phyloP scores from a whole-genome alignment of 179 eudicot species.

The Heliamphora pulchella region DNA sequence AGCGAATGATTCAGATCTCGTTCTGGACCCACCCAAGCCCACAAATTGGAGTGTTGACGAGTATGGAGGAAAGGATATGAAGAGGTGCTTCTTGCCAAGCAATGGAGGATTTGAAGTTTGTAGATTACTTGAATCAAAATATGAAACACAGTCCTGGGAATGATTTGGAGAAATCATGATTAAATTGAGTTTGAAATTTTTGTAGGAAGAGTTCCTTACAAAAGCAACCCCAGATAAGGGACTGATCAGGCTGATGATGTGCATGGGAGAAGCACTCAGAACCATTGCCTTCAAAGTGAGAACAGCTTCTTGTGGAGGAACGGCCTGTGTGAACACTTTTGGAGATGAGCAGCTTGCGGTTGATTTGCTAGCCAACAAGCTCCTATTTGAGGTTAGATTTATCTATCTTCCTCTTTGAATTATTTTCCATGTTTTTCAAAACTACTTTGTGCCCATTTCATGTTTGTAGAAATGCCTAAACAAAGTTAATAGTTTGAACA shows the following conservation, averaged over 20 bases:
- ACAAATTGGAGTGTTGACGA: no score
- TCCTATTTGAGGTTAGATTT: conserved; percentile 70
- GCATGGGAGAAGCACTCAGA: conserved; percentile 97
- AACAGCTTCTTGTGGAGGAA: conserved; percentile 98
- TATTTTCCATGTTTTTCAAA: neutral
- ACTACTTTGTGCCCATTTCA: neutral
- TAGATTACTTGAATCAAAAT: neutral
- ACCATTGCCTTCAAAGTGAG: conserved; percentile 92
- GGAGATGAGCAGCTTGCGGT: conserved; percentile 99
- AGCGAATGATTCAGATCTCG: no score
- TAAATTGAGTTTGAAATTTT: neutral
- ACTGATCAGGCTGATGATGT: conserved; percentile 65
- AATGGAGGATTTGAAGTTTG: no score
- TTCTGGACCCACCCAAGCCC: no score
- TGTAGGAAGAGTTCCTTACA: conserved; percentile 81
- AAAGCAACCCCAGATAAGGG: conserved; percentile 89
- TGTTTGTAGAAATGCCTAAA: neutral
- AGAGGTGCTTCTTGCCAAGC: neutral
- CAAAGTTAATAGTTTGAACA: no score
- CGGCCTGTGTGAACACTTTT: conserved; percentile 90
- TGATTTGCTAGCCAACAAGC: conserved; percentile 91
- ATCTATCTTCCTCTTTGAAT: neutral
- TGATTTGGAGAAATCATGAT: no score
- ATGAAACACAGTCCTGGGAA: neutral
- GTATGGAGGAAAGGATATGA: no score